Evolutionary conservation across 441 rosid species (phyloP), one percentile per base, ranked within the genome.

Genomic region (Bocquillonia castaneifolia): DNA sequence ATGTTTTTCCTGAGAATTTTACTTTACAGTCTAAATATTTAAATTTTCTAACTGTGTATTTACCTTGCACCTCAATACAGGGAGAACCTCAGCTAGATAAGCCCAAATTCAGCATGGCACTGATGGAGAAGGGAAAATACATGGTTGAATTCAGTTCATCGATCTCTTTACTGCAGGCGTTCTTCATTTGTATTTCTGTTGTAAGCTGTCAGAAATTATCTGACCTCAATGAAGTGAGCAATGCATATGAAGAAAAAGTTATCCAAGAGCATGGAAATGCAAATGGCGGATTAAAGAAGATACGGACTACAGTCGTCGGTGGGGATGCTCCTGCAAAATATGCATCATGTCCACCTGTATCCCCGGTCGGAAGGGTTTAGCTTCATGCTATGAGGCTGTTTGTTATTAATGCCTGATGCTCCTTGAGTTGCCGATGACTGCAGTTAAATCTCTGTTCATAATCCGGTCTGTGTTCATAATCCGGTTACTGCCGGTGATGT

Each of bases 331-430:
- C 88, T 36, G 63, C 74, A 1, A 88, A 67, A 53, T 89, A 82
- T 63, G 76, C 86, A 56, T 79, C 92, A 22, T 68, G 77, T 77
- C 96, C 91, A 9, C 94, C 94, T 6, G 78, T 74, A 70, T 92
- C 97, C 62, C 92, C 97, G 0, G 85, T 86, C 6, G 96, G 92
- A 61, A 86, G 97, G 60, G 91, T 83, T 39, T 89, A 81, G 75
- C 63, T 67, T 56, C 47, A 7, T 42, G 55, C 44, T 44, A 31
- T n/a, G 53, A 39, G 10, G 42, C 14, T 39, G 2, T 4, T 39
- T n/a, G n/a, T n/a, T n/a, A n/a, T n/a, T n/a, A n/a, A n/a, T n/a
- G n/a, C n/a, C n/a, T 39, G 64, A 17, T 22, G 47, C 22, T 39
- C 23, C 5, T 6, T 50, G 2, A 13, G 9, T 12, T 42, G 6